phyloP scores from a whole-genome alignment of 305 asterid genomes.

The Rubia balearica region DNA sequence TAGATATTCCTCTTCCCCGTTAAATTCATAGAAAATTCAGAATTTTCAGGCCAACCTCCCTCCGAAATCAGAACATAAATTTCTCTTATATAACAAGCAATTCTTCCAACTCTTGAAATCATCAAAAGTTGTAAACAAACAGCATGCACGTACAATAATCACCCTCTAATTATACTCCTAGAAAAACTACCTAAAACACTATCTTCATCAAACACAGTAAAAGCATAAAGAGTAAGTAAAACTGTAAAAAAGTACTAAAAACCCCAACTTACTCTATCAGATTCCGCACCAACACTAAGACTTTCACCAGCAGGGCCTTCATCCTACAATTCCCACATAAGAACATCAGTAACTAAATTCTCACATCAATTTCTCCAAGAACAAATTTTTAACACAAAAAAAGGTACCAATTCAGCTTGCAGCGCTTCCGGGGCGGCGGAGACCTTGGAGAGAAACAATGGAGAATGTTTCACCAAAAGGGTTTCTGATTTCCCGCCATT shows the following conservation, averaged over 20 bases:
- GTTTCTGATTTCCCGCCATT: slow-evolving; percentile 30
- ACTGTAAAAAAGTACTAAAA: background rate
- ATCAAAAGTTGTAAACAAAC: background rate
- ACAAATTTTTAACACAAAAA: background rate
- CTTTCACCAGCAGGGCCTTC: slow-evolving; percentile 43
- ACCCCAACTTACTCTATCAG: slow-evolving; percentile 48
- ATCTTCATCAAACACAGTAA: background rate
- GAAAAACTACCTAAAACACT: background rate
- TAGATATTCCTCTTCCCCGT: background rate
- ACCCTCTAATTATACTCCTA: background rate
- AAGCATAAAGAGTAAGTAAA: background rate
- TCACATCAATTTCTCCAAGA: slow-evolving; percentile 6
- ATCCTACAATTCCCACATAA: slow-evolving; percentile 28
- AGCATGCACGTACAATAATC: background rate
- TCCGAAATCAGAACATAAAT: background rate
- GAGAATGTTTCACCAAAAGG: slow-evolving; percentile 31
- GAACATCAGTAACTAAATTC: background rate
- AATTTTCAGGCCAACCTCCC: background rate
- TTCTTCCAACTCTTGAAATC: background rate
- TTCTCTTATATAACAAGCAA: background rate
- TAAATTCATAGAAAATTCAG: background rate
- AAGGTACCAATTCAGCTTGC: slow-evolving; percentile 29
- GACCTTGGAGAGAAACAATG: slow-evolving; percentile 36
- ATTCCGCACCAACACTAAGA: slow-evolving; percentile 44
- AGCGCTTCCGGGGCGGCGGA: slow-evolving; percentile 63